Percentiles rank a stretch among this genome's conserved stretches.
Conservation (phyloP, 257 asterid species). For the Ocimum tenuiflorum region DNA sequence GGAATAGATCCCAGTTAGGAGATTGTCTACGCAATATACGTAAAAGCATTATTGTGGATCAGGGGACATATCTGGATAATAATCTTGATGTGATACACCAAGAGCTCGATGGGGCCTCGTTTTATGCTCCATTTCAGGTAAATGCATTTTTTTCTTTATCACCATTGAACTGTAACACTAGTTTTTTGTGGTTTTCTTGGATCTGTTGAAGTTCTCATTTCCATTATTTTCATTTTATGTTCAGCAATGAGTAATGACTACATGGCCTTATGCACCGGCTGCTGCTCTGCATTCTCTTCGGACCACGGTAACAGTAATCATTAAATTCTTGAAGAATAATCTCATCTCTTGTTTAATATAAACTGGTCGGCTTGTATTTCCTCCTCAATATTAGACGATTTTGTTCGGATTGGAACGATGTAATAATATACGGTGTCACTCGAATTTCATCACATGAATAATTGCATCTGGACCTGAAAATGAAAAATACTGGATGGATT, state of each 20-base stretch:
- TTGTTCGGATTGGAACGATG: background rate
- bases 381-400: background rate
- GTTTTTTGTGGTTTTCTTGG: background rate
- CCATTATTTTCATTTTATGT: background rate
- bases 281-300: no score
- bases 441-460: background rate
- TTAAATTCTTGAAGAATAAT: background rate
- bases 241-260: background rate
- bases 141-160: background rate
- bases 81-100: slow-evolving; percentile 1
- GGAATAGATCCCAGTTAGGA: background rate
- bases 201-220: background rate
- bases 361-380: background rate
- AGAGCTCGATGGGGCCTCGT: slow-evolving; percentile 1
- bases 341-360: background rate
- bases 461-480: background rate
- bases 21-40: background rate
- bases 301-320: background rate
- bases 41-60: background rate
- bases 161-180: background rate
- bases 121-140: slow-evolving; percentile 7
- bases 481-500: background rate
- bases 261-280: no score
- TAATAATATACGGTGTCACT: background rate
- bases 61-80: background rate